These are phyloP conservation scores for Tricladium varicosporioides DNA, from an alignment of 2,329 filamentous ascomycete species.

Conservation along the genomic window DNA sequence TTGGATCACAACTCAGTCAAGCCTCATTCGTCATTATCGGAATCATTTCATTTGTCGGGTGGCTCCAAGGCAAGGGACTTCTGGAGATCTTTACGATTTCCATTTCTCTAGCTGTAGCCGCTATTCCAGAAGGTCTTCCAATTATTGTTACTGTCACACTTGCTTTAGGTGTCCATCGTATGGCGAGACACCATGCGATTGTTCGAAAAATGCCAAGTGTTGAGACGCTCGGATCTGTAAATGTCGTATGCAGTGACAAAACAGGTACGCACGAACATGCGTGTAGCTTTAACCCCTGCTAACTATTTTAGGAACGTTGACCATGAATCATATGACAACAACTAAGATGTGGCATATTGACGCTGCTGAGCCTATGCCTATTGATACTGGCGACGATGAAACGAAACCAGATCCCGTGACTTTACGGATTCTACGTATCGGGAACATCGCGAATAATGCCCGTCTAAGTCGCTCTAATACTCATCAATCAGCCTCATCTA, in stretches of 20 bases:
- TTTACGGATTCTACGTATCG: conserved; percentile 80
- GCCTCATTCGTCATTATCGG: conserved; percentile 94
- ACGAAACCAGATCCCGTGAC: conserved; percentile 68
- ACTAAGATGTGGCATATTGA: conserved; percentile 97
- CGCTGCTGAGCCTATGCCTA: conserved; percentile 46
- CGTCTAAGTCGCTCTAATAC: conserved; percentile 71
- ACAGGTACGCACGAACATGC: conserved; percentile 55
- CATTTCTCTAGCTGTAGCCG: conserved; percentile 92
- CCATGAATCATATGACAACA: conserved; percentile 97
- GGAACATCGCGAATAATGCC: conserved; percentile 95
- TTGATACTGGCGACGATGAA: conserved; percentile 55
- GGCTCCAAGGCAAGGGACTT: conserved; percentile 83
- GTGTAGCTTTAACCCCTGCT: conserved; percentile 17
- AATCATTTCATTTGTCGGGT: conserved; percentile 86
- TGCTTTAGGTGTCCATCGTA: conserved; percentile 89
- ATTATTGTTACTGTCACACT: conserved; percentile 98
- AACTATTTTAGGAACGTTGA: conserved; percentile 68
- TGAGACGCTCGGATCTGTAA: conserved; percentile 96
- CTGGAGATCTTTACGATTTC: conserved; percentile 98
- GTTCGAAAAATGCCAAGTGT: conserved; percentile 95
- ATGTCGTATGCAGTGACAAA: conserved; percentile 99
- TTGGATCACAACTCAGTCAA: conserved; percentile 94
- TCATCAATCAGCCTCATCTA: conserved; percentile 68
- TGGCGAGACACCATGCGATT: conserved; percentile 94
- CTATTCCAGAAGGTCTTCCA: conserved; percentile 91